Conservation (phyloP, 768 basidiomycete genomes). For the Omphalotus guepiniiformis region DNA sequence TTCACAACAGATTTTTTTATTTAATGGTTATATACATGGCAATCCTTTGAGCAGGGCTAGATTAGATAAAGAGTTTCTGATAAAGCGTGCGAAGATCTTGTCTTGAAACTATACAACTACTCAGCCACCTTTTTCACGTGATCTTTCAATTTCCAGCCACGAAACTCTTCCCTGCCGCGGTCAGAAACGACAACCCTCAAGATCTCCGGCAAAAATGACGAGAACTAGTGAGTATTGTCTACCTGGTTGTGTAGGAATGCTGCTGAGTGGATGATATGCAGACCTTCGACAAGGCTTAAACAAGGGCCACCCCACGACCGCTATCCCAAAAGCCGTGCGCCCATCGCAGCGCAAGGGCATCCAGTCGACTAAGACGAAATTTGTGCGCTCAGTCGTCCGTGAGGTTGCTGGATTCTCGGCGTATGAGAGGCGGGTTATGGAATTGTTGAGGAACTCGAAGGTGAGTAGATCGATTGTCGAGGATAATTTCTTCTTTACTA, state of each 20-base stretch:
- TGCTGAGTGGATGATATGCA: constrained; percentile 23
- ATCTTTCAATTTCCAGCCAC: too few species aligned
- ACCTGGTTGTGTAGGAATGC: not conserved
- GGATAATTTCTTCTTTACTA: not conserved
- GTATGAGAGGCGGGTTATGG: constrained; percentile 97
- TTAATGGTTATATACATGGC: too few species aligned
- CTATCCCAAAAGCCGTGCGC: constrained; percentile 67
- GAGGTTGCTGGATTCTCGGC: constrained; percentile 98
- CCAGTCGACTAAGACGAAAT: constrained; percentile 84
- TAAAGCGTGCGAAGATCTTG: too few species aligned
- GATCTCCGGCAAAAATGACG: constrained; percentile 63
- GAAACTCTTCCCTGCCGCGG: too few species aligned
- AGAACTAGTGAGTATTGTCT: constrained; percentile 59
- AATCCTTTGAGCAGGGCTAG: too few species aligned
- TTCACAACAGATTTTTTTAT: not conserved
- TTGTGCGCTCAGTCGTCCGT: constrained; percentile 89
- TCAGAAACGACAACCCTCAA: too few species aligned
- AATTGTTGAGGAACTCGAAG: constrained; percentile 97
- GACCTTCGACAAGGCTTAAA: constrained; percentile 84
- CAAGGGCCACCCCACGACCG: constrained; percentile 85
- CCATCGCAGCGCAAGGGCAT: constrained; percentile 93
- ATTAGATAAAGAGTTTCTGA: not conserved
- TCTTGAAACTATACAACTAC: too few species aligned
- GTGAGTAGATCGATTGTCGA: constrained; percentile 36
- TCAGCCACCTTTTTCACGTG: too few species aligned